Conservation (phyloP, 208 protist genomes). For the Tritrichomonas musculus region DNA sequence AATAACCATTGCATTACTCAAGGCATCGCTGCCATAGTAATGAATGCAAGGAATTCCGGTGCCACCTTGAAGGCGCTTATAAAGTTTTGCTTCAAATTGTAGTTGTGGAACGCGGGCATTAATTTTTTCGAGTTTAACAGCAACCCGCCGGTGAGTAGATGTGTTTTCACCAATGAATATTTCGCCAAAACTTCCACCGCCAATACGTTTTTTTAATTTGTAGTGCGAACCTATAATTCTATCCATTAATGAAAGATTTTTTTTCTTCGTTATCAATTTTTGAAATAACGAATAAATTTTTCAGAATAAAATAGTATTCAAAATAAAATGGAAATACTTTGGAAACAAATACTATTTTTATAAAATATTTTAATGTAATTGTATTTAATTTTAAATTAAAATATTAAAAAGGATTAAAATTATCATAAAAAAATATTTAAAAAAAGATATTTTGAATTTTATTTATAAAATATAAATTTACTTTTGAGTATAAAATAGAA, state of each 20-base stretch:
- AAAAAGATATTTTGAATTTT: too few relatives aligned
- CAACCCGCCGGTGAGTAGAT: slow-evolving; percentile 53
- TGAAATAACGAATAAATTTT: too few relatives aligned
- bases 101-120: slow-evolving; percentile 83
- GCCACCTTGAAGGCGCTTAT: slow-evolving; percentile 68
- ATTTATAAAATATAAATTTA: too few relatives aligned
- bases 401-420: too few relatives aligned
- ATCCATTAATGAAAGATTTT: slow-evolving; percentile 59
- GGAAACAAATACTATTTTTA: too few relatives aligned
- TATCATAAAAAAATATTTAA: too few relatives aligned
- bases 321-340: too few relatives aligned
- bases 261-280: too few relatives aligned
- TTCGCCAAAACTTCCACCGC: slow-evolving; percentile 90
- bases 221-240: slow-evolving; percentile 79
- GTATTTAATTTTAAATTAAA: too few relatives aligned
- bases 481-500: too few relatives aligned
- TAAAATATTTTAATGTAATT: too few relatives aligned
- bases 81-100: slow-evolving; percentile 88
- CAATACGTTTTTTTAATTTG: slow-evolving; percentile 88
- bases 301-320: too few relatives aligned
- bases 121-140: background rate
- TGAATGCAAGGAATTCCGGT: slow-evolving; percentile 84
- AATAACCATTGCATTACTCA: slow-evolving; percentile 97
- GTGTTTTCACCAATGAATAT: slow-evolving; percentile 61
- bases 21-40: slow-evolving; percentile 84